Base-by-base conservation (phyloP, 805 yeast species). In the Brettanomyces custersianus region DNA sequence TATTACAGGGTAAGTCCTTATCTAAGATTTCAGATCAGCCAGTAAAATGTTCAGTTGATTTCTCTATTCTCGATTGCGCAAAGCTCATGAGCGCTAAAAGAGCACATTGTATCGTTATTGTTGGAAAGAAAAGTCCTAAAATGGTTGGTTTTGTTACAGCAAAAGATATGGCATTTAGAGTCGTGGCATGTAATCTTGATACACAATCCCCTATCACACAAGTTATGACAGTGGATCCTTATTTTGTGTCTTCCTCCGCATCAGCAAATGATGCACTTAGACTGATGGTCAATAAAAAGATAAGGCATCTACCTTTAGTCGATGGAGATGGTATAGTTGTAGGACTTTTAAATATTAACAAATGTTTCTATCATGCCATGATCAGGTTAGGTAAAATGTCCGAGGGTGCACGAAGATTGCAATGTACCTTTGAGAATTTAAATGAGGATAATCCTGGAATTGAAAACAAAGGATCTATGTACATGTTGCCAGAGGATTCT, bases 321-420 rank as follows among this genome's bases (percentile, higher is more conserved):
- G 65, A 65, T 39, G 56, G 53, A 16, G 33, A 31, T 9, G 60
- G 58, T 3, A 29, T 43, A 6, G 66, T 66, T 22, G 59, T 57
- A n/a, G 71, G 70, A 2, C 59, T 67, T 10, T 46, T 67, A 20
- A 68, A 67, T 45, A 66, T 66, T 23, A 67, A 71, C 4, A 57
- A 65, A 34, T 66, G 72, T 33, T 67, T 66, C 44, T 63, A 66
- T 37, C 69, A 67, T 41, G 71, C 69, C 0, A 61, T 67, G 65
- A 46, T 59, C 3, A 47, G 66, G 33, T 45, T 66, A 19, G 71
- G 67, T 41, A 57, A 60, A 33, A 58, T 66, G 42, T 50, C 68
- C 1, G 40, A 45, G 18, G 65, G 62, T 37, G 65, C 68, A 3
- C 47, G 53, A 31, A 59, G 57, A 37, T 37, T 56, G 24, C 53